Evolutionary conservation across 805 yeast species (phyloP), one percentile per base, ranked within the genome.

Genomic region (Metschnikowia arizonensis): DNA sequence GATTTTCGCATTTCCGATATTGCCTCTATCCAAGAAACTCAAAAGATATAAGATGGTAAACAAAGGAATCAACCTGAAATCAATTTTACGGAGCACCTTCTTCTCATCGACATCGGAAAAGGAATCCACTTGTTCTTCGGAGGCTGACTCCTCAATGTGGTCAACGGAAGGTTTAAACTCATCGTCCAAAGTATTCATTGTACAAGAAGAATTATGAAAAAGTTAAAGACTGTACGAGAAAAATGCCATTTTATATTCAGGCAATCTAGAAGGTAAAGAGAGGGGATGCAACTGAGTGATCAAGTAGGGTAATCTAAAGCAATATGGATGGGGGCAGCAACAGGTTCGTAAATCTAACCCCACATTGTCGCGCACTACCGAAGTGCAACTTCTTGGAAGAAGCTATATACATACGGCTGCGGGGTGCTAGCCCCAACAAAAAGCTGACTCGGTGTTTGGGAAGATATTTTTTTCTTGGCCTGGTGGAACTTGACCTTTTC

Each of bases 1-100:
- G 45, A 83, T 76, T 48, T 80, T 80, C 6, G 95, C 95, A 63
- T 87, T 86, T 25, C 90, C 80, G 50, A 87, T 84, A 61, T 87
- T 87, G 47, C 86, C 90, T 62, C 95, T 73, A 61, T 87, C 95
- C 57, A 87, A 66, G 58, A 86, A 87, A 1, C 91, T 83, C 50
- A 86, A 73, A 62, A 87, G 79, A 58, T 87, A 87, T 36, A 87
- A 69, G 24, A 85, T 57, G 57, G 88, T 79, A 52, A 87, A 83
- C n/a, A 88, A 81, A 4, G 90, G 88, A 24, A 85, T 82, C 32
- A 86, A 81, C 49, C 86, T 78, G 1, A 79, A 43, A 56, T 85
- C 91, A 26, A 82, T 69, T 56, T 83, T 85, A 73, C 79, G 68
- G 78, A 78, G 77, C 23, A 85, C 64, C 52, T 67, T 73, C 35